Base-by-base conservation (phyloP, 2,329 filamentous ascomycete genomes). In the Leptographium radiaticola region DNA sequence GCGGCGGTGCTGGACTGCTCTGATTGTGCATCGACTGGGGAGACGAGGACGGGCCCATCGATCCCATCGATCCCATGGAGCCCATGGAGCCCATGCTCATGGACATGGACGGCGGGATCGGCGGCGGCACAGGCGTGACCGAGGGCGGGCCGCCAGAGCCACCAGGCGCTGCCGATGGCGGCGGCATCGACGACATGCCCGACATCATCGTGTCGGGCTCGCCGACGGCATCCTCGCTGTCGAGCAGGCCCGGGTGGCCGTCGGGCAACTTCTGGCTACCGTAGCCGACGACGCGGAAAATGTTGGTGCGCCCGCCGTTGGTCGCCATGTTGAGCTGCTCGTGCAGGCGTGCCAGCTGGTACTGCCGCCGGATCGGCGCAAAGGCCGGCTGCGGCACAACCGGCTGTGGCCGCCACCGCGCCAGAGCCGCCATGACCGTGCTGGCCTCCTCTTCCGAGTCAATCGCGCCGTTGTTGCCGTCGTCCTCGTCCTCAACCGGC, bases 361-460 rank as follows among this genome's bases (percentile, higher is more conserved):
- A 85, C 56, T 81, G 76, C 12, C 79, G 73, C 61, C 77, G 78
- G 55, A 85, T 81, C 4, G 81, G 80, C 6, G 73, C 69, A 59
- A 83, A 79, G 2, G 79, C 65, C 4, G 72, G 79, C 63, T 87
- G 82, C 9, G 83, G 80, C 33, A 88, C 77, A 6, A 95, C 71
- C 0, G 91, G 90, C 58, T 84, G 82, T 0, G 91, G 90, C 45
- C 82, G 83, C 71, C 87, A 89, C 53, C 82, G 80, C 30, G 82
- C 75, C 53, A 91, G 77, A 9, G 87, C 87, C 36, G 79, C 75
- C 89, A 97, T 95, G 51, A 97, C 87, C 0, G 85, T 78, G 49
- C 89, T 84, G 51, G 88, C 89, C 68, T 98, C 93, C 71, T 97
- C 93, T 65, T 98, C 93, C 2, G 87, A 93, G 67, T 98, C 93